Base-by-base conservation (phyloP, 2,329 filamentous ascomycete genomes). In the Calonectria pauciramosa region DNA sequence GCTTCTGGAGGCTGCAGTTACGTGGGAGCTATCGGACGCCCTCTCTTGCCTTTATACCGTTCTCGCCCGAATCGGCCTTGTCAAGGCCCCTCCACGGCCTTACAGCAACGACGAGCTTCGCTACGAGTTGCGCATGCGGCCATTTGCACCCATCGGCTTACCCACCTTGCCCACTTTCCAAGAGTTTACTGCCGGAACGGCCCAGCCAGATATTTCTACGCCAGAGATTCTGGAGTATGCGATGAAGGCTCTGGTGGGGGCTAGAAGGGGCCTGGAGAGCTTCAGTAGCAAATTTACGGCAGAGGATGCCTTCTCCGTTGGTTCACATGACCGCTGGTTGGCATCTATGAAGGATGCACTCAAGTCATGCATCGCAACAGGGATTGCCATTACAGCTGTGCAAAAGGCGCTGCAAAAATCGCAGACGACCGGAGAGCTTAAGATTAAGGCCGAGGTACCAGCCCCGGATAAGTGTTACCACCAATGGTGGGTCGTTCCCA, bases 71-170 rank as follows among this genome's bases (percentile, higher is more conserved):
- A 87, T 94, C 9, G 80, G 84, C 32, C 82, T 92, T 75, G 78
- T 95, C 78, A 85, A 87, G 66, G 72, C 85, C 0, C 90, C 88
- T 7, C 83, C 84, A 0, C 87, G 91, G 1, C 92, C 93, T 0
- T 97, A 96, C 82, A 91, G 92, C 71, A 91, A 90, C 20, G 90
- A 94, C 72, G 85, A 88, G 38, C 86, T 96, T 6, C 92, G 95
- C 16, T 96, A 97, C 83, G 94, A 97, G 78, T 86, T 97, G 13
- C 94, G 96, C 73, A 97, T 98, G 95, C 94, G 94, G 80, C 95
- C 95, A 0, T 98, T 97, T 81, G 87, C 93, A 1, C 83, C 87
- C 10, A 90, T 98, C 71, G 89, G 90, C 13, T 88, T 95, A 2
- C 94, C 95, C 0, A 90, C 92, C 73, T 87, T 95, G 16, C 92